Evolutionary conservation across 345 rosid species (phyloP), one percentile per base, ranked within the genome.

Genomic region (Anastatica hierochuntica): DNA sequence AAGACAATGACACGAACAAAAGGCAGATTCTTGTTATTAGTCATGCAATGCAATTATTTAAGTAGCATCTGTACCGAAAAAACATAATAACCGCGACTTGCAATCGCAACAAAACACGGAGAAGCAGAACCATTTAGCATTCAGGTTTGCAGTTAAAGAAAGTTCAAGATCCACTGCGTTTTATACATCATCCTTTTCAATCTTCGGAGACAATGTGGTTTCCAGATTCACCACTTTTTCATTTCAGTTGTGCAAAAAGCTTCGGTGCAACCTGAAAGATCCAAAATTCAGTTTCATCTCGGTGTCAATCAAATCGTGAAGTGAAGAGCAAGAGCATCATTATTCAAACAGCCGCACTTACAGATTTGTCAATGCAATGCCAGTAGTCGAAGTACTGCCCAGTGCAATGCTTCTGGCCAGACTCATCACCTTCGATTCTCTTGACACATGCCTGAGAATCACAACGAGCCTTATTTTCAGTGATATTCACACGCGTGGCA

Each of bases 321-420:
- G 33, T 8, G 8, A 29, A 4, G 33, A 29, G 33, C 33, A 36
- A 14, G 3, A 46, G 2, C 14, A 10, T 21, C 13, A 4, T 9
- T 26, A n/a, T n/a, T n/a, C n/a, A n/a, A n/a, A n/a, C 45, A 21
- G 39, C n/a, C 8, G n/a, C n/a, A 73, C 94, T 82, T 67, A 82
- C 87, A 27, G 87, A 85, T 76, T 85, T 78, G 74, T 85, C 90
- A 33, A 85, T 47, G 29, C 95, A 85, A 21, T 61, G 75, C 87
- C 87, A 85, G 56, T 78, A 82, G 64, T 85, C 95, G 19, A 85
- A 82, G 71, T 82, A 85, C 54, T 82, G 95, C 33, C 90, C 95
- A 3, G 84, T 85, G 78, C 97, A 89, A 57, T 89, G 97, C 61
- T 83, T 89, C 73, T 81, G 77, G 35, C 95, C 94, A 8, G 64